phyloP scores from a whole-genome alignment of 371 early-diverging fungal species.

The Syncephalis plumigaleata region DNA sequence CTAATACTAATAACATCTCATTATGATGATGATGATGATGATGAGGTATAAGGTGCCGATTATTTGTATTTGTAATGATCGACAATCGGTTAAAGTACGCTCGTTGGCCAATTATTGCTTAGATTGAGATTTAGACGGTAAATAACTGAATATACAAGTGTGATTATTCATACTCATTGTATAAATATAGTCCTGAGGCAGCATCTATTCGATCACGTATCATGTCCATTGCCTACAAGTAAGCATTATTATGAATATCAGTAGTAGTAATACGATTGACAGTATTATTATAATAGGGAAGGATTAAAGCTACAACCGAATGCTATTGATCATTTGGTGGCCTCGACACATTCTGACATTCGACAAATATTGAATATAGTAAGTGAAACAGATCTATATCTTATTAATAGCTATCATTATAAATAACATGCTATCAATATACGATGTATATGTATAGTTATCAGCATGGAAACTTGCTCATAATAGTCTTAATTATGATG shows the following conservation, averaged over 20 bases:
- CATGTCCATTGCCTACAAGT: conserved; percentile 56
- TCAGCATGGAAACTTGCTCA: conserved; percentile 66
- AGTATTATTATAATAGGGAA: conserved; percentile 34
- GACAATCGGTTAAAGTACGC: conserved; percentile 74
- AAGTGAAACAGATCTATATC: too few species aligned
- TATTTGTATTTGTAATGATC: conserved; percentile 99
- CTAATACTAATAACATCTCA: not conserved
- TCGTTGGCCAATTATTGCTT: conserved; percentile 78
- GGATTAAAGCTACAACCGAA: conserved; percentile 57
- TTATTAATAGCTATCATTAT: too few species aligned
- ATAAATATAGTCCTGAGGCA: conserved; percentile 25
- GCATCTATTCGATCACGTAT: conserved; percentile 55
- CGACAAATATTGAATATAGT: conserved; percentile 92
- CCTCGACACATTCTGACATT: conserved; percentile 80
- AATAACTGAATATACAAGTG: not conserved
- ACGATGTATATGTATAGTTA: too few species aligned
- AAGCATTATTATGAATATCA: conserved; percentile 3
- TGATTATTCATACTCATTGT: not conserved
- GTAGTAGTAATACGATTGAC: not conserved
- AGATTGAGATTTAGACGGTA: conserved; percentile 78
- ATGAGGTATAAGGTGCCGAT: conserved; percentile 69
- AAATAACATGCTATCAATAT: too few species aligned
- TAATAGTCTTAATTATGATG: conserved; percentile 54
- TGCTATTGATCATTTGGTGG: conserved; percentile 78
- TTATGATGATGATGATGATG: too few species aligned